Conservation (phyloP, 768 basidiomycete species). For the Agrocybe praecox region DNA sequence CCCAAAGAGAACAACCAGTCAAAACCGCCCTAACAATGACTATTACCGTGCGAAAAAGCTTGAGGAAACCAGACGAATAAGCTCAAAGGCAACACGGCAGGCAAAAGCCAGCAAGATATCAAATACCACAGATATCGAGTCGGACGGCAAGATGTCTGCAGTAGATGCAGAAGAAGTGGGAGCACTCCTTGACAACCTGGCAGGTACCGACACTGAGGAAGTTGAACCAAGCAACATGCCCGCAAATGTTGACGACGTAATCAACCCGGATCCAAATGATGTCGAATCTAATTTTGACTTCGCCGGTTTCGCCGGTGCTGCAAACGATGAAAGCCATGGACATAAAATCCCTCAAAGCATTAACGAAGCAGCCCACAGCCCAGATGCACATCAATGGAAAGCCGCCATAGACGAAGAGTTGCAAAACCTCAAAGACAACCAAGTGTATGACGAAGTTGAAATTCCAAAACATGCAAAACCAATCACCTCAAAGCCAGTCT, state of each 20-base stretch:
- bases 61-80: background rate
- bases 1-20: background rate
- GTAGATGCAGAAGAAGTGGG: background rate
- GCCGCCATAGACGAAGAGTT: constrained; percentile 7
- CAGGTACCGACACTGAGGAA: too few species aligned
- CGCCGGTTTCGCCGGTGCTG: background rate
- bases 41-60: background rate
- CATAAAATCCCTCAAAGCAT: background rate
- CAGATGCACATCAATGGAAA: constrained; percentile 5
- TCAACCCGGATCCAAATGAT: background rate
- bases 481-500: constrained; percentile 12
- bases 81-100: background rate
- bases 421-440: constrained; percentile 2
- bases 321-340: background rate
- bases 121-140: too few species aligned
- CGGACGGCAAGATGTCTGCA: background rate
- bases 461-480: constrained; percentile 4
- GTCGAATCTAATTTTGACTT: background rate
- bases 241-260: background rate
- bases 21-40: constrained; percentile 1
- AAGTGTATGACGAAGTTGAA: constrained; percentile 11
- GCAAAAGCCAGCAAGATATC: too few species aligned
- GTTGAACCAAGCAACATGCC: too few species aligned
- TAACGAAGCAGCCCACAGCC: constrained; percentile 1
- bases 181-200: too few species aligned